Percentiles rank a stretch among this genome's conserved stretches.
Conservation (phyloP, 116 monocot genomes). For the Iris pallida region DNA sequence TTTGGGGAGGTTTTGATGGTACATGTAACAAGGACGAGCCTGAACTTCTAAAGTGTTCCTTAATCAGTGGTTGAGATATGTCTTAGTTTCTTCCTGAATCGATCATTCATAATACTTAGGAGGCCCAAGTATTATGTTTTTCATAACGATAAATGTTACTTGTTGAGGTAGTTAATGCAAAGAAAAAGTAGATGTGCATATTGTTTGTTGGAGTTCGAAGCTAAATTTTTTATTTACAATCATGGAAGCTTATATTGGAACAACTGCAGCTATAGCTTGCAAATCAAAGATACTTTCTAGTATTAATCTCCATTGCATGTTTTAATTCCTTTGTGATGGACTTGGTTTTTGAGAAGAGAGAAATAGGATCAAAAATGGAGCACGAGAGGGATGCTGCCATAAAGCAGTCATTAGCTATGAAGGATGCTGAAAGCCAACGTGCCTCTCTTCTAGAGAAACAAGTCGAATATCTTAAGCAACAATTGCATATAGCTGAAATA, state of each 20-base stretch:
- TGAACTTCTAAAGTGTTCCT: too few species aligned
- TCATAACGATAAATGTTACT: too few species aligned
- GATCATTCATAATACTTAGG: too few species aligned
- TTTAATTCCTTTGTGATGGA: not conserved
- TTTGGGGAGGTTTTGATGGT: too few species aligned
- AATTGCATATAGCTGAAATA: slow-evolving; percentile 28
- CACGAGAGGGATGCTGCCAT: slow-evolving; percentile 20
- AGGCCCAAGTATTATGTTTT: too few species aligned
- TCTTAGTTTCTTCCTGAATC: too few species aligned
- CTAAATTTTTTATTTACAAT: too few species aligned
- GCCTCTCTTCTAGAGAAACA: slow-evolving; percentile 28
- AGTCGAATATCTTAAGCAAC: slow-evolving; percentile 35
- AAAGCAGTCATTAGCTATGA: slow-evolving; percentile 8
- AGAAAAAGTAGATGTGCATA: too few species aligned
- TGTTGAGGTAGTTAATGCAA: too few species aligned
- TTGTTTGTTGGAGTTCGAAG: too few species aligned
- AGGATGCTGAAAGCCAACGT: slow-evolving; percentile 27
- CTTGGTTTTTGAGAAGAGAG: slow-evolving; percentile 19
- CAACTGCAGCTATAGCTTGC: not conserved
- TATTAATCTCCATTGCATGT: not conserved
- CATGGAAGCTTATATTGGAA: not conserved
- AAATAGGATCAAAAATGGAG: slow-evolving; percentile 20
- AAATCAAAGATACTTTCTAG: not conserved
- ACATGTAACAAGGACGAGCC: too few species aligned
- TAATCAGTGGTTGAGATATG: too few species aligned